A percentile compares a stretch with the other conserved stretches of the same genome.
Conservation (phyloP, 2,329 filamentous ascomycete genomes). For the Fusarium sp. region DNA sequence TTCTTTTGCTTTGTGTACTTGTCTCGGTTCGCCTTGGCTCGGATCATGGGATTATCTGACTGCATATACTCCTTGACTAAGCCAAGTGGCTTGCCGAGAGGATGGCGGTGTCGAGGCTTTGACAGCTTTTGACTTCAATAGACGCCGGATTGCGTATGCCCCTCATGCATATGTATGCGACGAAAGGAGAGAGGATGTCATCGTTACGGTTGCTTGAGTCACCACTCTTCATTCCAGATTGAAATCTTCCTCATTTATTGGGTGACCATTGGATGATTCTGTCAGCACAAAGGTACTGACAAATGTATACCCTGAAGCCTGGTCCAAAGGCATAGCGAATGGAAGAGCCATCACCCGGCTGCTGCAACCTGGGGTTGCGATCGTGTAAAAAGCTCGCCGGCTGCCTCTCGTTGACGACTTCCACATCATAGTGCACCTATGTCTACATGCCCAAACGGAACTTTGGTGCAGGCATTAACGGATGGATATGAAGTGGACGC, state of each 20-base stretch:
- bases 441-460: not conserved
- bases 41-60: slow-evolving; percentile 5
- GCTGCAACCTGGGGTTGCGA: too few relatives aligned
- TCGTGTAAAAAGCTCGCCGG: not conserved
- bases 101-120: slow-evolving; percentile 48
- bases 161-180: not conserved
- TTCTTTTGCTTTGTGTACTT: slow-evolving; percentile 15
- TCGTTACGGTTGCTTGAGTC: too few relatives aligned
- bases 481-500: not conserved
- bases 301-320: not conserved
- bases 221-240: not conserved
- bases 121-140: slow-evolving; percentile 44
- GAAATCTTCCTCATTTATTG: not conserved
- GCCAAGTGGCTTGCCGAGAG: slow-evolving; percentile 29
- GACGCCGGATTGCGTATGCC: slow-evolving; percentile 2
- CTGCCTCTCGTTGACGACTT: not conserved
- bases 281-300: not conserved
- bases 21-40: slow-evolving; percentile 20
- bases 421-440: not conserved
- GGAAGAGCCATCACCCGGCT: not conserved
- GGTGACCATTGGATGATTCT: not conserved
- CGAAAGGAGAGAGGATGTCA: not conserved
- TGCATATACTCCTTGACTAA: slow-evolving; percentile 11
- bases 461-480: too few relatives aligned
- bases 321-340: not conserved